Base-by-base conservation (phyloP, 176 grass and related monocot genomes). In the Musa beccarii region DNA sequence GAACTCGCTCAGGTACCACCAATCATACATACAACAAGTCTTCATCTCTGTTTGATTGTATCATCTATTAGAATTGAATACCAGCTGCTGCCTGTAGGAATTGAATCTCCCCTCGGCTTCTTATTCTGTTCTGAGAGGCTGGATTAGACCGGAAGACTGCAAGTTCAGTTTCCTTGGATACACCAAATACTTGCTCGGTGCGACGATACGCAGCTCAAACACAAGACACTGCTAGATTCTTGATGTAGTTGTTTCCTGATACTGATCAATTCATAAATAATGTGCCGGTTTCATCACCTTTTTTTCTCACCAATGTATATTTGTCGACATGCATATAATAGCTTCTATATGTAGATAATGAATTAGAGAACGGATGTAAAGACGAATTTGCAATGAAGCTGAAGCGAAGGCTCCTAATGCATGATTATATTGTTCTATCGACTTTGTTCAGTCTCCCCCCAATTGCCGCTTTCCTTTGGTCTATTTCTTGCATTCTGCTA, bases 91-190 rank as follows among this genome's bases (percentile, higher is more conserved):
- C 53, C 2, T 77, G n/a, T 16, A 77, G 75, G 75, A 77, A 53
- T 26, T 66, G 75, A 77, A 77, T 21, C 59, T 77, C 49, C 22
- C 74, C 49, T 43, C 14, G 4, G 17, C 59, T 11, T 15, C 20
- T 52, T 50, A 66, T 53, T 65, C 75, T 9, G 13, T 77, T 66
- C 49, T 77, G 49, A 63, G 66, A 66, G 59, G 49, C 61, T 77
- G 61, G 59, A 77, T 77, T 8, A 51, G 75, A 66, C 43, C 43
- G 10, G 34, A 61, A 17, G 75, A 77, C 53, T 8, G 75, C 49
- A 77, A 77, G 75, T 61, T 77, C 25, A 77, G 23, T 66, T 77
- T 77, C 16, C 49, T 77, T n/a, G 75, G 75, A 24, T 77, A 52
- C 61, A 53, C 75, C 75, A 64, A 61, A 65, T 77, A 65, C 52